Conservation (phyloP, 208 protist species). For the Acanthamoeba sp. region DNA sequence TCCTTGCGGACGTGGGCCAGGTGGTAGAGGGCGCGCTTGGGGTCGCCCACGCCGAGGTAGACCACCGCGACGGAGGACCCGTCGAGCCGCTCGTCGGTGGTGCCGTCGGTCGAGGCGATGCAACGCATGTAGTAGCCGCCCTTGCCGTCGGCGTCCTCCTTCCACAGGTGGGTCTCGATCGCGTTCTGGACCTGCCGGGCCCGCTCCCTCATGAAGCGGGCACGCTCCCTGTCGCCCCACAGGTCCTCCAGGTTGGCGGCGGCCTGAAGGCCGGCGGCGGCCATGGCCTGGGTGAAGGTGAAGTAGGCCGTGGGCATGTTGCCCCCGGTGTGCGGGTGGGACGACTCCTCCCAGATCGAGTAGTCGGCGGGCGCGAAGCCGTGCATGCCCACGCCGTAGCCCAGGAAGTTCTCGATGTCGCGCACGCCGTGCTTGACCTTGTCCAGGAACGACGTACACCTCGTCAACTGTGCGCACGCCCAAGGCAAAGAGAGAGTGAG, state of each 20-base stretch:
- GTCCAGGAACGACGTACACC: constrained; percentile 72
- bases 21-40: constrained; percentile 41
- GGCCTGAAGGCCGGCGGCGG: constrained; percentile 37
- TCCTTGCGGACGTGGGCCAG: constrained; percentile 18
- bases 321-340: constrained; percentile 10
- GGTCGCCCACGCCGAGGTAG: constrained; percentile 47
- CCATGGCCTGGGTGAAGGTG: constrained; percentile 77
- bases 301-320: constrained; percentile 71
- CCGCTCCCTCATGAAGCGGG: not conserved
- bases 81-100: constrained; percentile 51
- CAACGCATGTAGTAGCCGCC: constrained; percentile 47
- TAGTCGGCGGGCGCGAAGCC: constrained; percentile 71
- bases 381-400: constrained; percentile 44
- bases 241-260: constrained; percentile 23
- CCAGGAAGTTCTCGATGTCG: constrained; percentile 73
- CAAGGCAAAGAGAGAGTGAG: not conserved
- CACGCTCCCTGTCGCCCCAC: not conserved
- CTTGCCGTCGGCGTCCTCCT: not conserved
- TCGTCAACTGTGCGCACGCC: not conserved
- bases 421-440: constrained; percentile 72
- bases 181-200: not conserved
- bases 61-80: not conserved
- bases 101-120: constrained; percentile 23
- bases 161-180: constrained; percentile 63
- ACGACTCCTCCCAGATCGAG: constrained; percentile 78